Evolutionary conservation across 805 yeast species (phyloP).

Genomic region (Kregervanrija delftensis): DNA sequence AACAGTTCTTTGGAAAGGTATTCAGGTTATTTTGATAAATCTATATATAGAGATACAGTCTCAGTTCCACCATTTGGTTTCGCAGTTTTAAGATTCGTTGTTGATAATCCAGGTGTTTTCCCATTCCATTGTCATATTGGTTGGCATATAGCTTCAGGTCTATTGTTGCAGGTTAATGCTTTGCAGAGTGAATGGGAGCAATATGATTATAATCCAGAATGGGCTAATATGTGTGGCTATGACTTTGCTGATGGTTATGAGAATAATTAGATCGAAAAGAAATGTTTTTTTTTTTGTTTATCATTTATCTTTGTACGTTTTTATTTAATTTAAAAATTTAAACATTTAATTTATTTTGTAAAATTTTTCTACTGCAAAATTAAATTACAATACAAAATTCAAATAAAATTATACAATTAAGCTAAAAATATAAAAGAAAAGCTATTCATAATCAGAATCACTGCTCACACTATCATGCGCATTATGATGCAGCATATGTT

Average conservation of each 20-base stretch:
- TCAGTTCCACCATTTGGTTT: conserved; percentile 71
- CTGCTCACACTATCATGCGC: conserved; percentile 5
- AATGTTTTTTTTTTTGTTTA: not conserved
- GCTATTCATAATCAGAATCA: conserved; percentile 1
- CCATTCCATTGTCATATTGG: conserved; percentile 94
- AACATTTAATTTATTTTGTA: too few relatives aligned
- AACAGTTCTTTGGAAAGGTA: conserved; percentile 45
- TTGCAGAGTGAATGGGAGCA: conserved; percentile 9
- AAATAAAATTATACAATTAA: too few relatives aligned
- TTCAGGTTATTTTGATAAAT: conserved; percentile 6
- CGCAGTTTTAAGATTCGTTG: conserved; percentile 71
- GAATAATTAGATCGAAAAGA: not conserved
- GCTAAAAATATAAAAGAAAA: too few relatives aligned
- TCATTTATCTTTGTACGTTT: not conserved
- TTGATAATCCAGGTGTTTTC: conserved; percentile 95
- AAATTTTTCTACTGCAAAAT: too few relatives aligned
- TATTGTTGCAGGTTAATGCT: conserved; percentile 13
- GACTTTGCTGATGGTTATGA: conserved; percentile 6
- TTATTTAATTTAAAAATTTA: too few relatives aligned
- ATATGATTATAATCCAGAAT: not conserved
- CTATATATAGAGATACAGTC: conserved; percentile 67
- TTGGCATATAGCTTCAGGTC: conserved; percentile 62
- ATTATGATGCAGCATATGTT: not conserved
- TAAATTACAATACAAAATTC: too few relatives aligned
- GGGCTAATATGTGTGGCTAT: conserved; percentile 11